Percentiles rank a stretch among this genome's conserved stretches.
Evolutionary conservation across 441 rosid species (phyloP).

Genomic region (Mallotus repandus): DNA sequence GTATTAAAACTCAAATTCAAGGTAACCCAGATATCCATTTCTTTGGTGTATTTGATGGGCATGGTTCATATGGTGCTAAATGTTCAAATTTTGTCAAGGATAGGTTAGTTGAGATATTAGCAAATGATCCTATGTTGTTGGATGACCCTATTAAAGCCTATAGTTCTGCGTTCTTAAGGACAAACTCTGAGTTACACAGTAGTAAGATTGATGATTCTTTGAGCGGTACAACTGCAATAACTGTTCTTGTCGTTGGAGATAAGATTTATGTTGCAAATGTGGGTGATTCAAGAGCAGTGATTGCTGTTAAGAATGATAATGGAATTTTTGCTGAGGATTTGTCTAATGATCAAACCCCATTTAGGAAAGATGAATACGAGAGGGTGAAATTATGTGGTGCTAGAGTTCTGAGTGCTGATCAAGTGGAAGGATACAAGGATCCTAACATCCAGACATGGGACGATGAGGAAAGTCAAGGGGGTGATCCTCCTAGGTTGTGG

Average conservation of each 20-base stretch:
- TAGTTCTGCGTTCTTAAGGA: slow-evolving; percentile 55
- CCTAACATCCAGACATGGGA: slow-evolving; percentile 81
- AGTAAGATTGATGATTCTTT: slow-evolving; percentile 81
- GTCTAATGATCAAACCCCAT: slow-evolving; percentile 95
- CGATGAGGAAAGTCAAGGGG: slow-evolving; percentile 79
- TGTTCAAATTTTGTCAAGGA: slow-evolving; percentile 82
- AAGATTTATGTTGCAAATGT: slow-evolving; percentile 80
- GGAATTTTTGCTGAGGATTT: slow-evolving; percentile 63
- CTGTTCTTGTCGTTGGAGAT: slow-evolving; percentile 84
- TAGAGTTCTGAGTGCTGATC: slow-evolving; percentile 83
- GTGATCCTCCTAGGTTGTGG: slow-evolving; percentile 97
- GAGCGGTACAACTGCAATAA: slow-evolving; percentile 96
- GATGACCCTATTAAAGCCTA: slow-evolving; percentile 79
- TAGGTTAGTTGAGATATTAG: slow-evolving; percentile 64
- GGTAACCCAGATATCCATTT: slow-evolving; percentile 89
- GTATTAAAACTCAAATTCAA: slow-evolving; percentile 67
- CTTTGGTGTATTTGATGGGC: slow-evolving; percentile 97
- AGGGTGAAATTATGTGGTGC: slow-evolving; percentile 93
- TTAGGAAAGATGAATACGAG: slow-evolving; percentile 87
- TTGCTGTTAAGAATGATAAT: slow-evolving; percentile 63
- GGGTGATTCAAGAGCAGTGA: slow-evolving; percentile 93
- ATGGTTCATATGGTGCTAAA: slow-evolving; percentile 72
- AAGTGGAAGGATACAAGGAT: slow-evolving; percentile 84
- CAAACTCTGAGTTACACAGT: slow-evolving; percentile 61
- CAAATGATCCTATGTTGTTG: slow-evolving; percentile 54